These are phyloP conservation scores for Fermentozyma sake DNA, from an alignment of 1,139 yeast genomes.

Conservation along the genomic window DNA sequence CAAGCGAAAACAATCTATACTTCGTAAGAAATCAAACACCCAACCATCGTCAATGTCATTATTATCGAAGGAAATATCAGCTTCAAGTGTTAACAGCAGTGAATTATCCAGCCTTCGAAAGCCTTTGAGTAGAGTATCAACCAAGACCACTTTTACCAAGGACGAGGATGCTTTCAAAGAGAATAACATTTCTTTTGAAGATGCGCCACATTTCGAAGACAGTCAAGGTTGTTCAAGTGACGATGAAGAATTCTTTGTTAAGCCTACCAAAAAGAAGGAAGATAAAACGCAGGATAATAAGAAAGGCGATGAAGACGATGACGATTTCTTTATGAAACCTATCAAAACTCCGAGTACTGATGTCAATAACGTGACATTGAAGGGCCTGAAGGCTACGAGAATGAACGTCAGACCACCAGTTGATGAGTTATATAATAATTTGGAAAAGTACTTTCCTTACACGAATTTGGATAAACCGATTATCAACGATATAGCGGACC, in stretches of 20 bases:
- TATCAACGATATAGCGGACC: conserved; percentile 70
- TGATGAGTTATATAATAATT: conserved; percentile 85
- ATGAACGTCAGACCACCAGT: conserved; percentile 84
- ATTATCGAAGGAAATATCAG: conserved; percentile 13
- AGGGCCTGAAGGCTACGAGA: conserved; percentile 21
- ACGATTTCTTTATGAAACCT: conserved; percentile 28
- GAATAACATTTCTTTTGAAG: conserved; percentile 67
- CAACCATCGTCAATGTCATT: conserved; percentile 10
- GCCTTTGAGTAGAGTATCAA: conserved; percentile 5
- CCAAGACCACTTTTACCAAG: conserved; percentile 14
- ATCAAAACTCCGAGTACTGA: conserved; percentile 7
- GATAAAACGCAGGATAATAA: conserved; percentile 3
- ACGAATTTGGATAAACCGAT: conserved; percentile 92
- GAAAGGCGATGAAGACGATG: conserved; percentile 9
- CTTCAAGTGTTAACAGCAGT: conserved; percentile 1
- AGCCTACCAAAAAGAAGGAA: conserved; percentile 16
- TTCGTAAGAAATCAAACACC: conserved; percentile 7
- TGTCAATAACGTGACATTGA: conserved; percentile 23
- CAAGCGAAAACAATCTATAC: conserved; percentile 8
- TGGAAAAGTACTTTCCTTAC: conserved; percentile 88
- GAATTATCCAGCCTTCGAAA: conserved; percentile 4
- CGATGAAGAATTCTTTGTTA: conserved; percentile 31
- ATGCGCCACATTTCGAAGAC: conserved; percentile 50
- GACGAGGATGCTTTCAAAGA: conserved; percentile 55
- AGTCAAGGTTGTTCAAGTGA: conserved; percentile 5